Evolutionary conservation across 495 filamentous ascomycete genomes (phyloP), one percentile per base, ranked within the genome.

Genomic region (Beverwykella pulmonaria): DNA sequence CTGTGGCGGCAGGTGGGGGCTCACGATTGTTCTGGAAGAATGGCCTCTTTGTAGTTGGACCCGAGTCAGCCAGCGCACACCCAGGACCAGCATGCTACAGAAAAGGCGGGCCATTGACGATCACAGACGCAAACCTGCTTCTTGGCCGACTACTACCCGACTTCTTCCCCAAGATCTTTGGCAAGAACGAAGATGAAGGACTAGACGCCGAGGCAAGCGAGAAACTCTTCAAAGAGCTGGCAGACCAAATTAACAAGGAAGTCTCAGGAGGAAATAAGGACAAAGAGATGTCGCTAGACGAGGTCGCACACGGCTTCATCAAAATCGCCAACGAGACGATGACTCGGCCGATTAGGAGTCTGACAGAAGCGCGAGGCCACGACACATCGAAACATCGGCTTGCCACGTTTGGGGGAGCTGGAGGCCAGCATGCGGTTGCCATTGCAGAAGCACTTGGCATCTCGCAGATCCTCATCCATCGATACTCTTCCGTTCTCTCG

Each of bases 141-240:
- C 84, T 98, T 0, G 94, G 93, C 3, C 85, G 94, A 19, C 79
- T 98, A 23, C 72, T 97, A 32, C 93, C 94, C 0, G 92, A 96
- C 65, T 98, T 96, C 79, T 98, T 98, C 76, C 94, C 94, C 3
- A 93, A 94, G 71, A 98, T 98, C 59, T 98, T 98, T 68, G 94
- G 94, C 27, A 88, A 90, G 73, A 89, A 92, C 41, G 94, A 98
- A 74, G 82, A 97, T 63, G 89, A 97, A 74, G 90, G 87, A 0
- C 76, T 98, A 12, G 94, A 98, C 73, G 81, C 83, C 12, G 83
- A 89, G 60, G 90, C 89, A 0, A 95, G 91, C 55, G 82, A 88
- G 68, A 88, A 86, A 70, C 80, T 90, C 5, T 91, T 98, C 68
- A 78, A 87, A 52, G 87, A 93, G 61, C 79, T 98, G 32, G 87